These are phyloP conservation scores for Rhynchosporium agropyri DNA, from an alignment of 2,329 filamentous ascomycete species.

Conservation along the genomic window DNA sequence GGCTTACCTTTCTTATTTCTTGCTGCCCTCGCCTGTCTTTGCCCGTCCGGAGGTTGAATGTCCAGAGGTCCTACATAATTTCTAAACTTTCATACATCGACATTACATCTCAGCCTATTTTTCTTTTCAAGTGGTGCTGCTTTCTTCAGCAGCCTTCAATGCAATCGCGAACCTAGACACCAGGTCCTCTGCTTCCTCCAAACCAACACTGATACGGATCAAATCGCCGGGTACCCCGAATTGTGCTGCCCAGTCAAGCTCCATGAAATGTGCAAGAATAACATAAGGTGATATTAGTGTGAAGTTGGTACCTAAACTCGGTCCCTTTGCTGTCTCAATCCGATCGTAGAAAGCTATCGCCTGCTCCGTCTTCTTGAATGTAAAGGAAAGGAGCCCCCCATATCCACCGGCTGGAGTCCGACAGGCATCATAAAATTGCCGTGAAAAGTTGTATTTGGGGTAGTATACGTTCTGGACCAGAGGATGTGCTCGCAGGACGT, in stretches of 20 bases:
- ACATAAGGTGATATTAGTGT: constrained; percentile 91
- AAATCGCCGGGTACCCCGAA: constrained; percentile 82
- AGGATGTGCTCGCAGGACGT: constrained; percentile 63
- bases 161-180: constrained; percentile 66
- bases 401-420: constrained; percentile 78
- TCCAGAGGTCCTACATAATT: background rate
- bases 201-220: constrained; percentile 83
- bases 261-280: constrained; percentile 85
- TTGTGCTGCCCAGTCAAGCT: constrained; percentile 85
- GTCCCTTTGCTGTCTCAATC: constrained; percentile 87
- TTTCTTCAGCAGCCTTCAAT: constrained; percentile 58
- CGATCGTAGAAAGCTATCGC: constrained; percentile 84
- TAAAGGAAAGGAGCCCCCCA: constrained; percentile 84
- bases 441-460: constrained; percentile 75
- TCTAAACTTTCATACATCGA: background rate
- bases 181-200: constrained; percentile 76
- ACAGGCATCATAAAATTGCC: constrained; percentile 76
- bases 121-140: constrained; percentile 9
- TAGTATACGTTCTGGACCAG: constrained; percentile 82
- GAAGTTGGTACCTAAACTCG: constrained; percentile 95
- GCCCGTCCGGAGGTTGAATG: too few relatives aligned
- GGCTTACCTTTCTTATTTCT: background rate
- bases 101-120: background rate
- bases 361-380: constrained; percentile 70
- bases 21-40: background rate